Conservation (phyloP, 2,329 filamentous ascomycete species). For the Blumeria hordei region DNA sequence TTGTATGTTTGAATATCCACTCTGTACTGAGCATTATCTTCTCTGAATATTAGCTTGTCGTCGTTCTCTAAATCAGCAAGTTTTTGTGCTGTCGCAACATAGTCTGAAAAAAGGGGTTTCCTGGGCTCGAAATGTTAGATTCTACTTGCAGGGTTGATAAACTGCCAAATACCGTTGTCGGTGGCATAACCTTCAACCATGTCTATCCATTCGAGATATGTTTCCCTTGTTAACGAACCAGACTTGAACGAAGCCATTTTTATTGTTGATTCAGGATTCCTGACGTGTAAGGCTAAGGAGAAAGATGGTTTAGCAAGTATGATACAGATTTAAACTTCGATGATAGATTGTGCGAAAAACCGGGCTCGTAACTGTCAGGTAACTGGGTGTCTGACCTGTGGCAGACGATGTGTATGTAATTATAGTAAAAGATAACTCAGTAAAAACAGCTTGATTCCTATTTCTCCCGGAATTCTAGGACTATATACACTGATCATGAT, state of each 20-base stretch:
- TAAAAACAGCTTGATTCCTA: too few relatives aligned
- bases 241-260: background rate
- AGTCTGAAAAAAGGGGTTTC: background rate
- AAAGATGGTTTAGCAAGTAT: too few relatives aligned
- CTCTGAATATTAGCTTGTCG: background rate
- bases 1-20: background rate
- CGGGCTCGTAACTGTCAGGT: too few relatives aligned
- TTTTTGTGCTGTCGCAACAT: background rate
- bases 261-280: background rate
- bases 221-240: background rate
- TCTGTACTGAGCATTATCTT: background rate
- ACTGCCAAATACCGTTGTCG: background rate
- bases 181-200: background rate
- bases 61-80: background rate
- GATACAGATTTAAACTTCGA: too few relatives aligned
- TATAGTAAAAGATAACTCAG: too few relatives aligned
- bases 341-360: too few relatives aligned
- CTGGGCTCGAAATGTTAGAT: background rate
- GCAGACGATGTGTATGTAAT: too few relatives aligned
- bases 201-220: background rate
- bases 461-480: too few relatives aligned
- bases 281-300: too few relatives aligned
- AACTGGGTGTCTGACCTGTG: too few relatives aligned
- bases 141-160: background rate
- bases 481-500: too few relatives aligned